Evolutionary conservation across 148 eudicot species (phyloP).

Genomic region (Diospyros kaki): DNA sequence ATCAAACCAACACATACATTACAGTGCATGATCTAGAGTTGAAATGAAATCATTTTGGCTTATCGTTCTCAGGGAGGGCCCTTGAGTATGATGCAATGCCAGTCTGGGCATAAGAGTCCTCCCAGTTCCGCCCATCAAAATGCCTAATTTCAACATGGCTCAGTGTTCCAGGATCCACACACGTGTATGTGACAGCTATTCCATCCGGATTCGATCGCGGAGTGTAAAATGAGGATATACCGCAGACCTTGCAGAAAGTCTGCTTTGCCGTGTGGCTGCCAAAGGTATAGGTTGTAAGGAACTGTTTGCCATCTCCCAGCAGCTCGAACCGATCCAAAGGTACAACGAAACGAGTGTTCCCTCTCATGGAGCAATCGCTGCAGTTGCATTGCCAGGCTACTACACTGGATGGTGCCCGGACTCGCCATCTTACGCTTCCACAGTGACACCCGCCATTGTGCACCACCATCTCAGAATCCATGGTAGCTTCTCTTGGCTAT

Average conservation of each 20-base stretch:
- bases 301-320: conserved; percentile 51
- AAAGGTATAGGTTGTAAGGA: conserved; percentile 68
- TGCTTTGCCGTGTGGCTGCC: conserved; percentile 85
- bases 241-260: conserved; percentile 77
- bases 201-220: conserved; percentile 93
- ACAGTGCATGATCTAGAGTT: too few relatives aligned
- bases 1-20: too few relatives aligned
- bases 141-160: conserved; percentile 51
- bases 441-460: conserved; percentile 95
- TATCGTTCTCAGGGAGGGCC: neutral
- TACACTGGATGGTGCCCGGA: conserved; percentile 42
- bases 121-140: conserved; percentile 81
- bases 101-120: conserved; percentile 29
- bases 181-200: conserved; percentile 52
- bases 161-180: conserved; percentile 72
- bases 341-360: conserved; percentile 68
- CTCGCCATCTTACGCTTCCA: conserved; percentile 56
- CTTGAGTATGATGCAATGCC: conserved; percentile 71
- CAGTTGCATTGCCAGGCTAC: conserved; percentile 86
- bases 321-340: conserved; percentile 54
- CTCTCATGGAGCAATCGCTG: conserved; percentile 76
- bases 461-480: conserved; percentile 36
- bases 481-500: neutral
- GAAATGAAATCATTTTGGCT: neutral
- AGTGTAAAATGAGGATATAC: conserved; percentile 77